A percentile compares a stretch with the other conserved stretches of the same genome.
Conservation (phyloP, 768 basidiomycete genomes). For the Rhizopogon vulgaris region DNA sequence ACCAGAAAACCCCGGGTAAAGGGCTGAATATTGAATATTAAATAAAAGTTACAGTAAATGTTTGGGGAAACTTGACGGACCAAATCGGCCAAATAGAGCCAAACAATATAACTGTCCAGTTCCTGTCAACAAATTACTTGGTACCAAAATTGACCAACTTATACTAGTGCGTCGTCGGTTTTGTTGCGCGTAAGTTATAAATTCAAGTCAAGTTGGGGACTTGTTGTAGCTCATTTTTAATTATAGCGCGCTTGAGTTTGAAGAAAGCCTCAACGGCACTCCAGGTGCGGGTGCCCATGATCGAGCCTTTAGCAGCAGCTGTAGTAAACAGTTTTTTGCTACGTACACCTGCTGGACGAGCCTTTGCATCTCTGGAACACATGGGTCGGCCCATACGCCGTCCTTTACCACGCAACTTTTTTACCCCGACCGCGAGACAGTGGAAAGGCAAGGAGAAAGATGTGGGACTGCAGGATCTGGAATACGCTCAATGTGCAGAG, state of each 20-base stretch:
- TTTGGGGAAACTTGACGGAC: too few relatives aligned
- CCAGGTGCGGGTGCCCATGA: conserved; percentile 40
- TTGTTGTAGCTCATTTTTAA: not conserved
- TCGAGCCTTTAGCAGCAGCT: conserved; percentile 56
- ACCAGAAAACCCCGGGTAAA: too few relatives aligned
- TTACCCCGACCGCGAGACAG: conserved; percentile 46
- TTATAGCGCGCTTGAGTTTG: not conserved
- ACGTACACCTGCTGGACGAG: conserved; percentile 17
- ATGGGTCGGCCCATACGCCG: conserved; percentile 25
- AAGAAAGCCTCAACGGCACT: conserved; percentile 12
- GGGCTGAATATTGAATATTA: too few relatives aligned
- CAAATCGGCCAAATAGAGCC: not conserved
- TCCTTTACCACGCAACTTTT: conserved; percentile 42
- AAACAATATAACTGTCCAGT: not conserved
- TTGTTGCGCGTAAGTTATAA: not conserved
- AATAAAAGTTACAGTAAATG: too few relatives aligned
- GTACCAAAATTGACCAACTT: too few relatives aligned
- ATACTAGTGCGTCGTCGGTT: not conserved
- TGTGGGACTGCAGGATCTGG: conserved; percentile 18
- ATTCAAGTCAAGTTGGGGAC: not conserved
- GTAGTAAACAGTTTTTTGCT: conserved; percentile 43
- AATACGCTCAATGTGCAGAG: conserved; percentile 22
- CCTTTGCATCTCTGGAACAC: conserved; percentile 20
- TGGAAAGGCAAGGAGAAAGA: conserved; percentile 51
- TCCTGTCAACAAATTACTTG: too few relatives aligned